A percentile compares a stretch with the other conserved stretches of the same genome.
phyloP scores from a whole-genome alignment of 2,329 filamentous ascomycete species.

The Aspergillus pseudoglaucus region DNA sequence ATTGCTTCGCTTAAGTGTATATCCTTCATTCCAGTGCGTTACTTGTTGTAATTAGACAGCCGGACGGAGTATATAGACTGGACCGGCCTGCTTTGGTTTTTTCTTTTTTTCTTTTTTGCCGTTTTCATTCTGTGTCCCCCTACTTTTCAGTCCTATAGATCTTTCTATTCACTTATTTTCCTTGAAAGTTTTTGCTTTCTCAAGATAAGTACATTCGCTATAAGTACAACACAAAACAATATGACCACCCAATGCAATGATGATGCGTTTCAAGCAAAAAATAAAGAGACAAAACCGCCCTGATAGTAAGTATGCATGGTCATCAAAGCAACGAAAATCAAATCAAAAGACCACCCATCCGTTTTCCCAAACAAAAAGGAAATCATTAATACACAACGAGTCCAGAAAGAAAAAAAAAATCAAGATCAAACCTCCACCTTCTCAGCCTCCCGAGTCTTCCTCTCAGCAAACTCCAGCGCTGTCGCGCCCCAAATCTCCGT shows the following conservation, averaged over 20 bases:
- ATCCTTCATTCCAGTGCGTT: not conserved
- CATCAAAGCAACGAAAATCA: not conserved
- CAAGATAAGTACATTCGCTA: not conserved
- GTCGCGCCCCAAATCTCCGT: constrained; percentile 37
- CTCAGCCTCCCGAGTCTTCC: constrained; percentile 11
- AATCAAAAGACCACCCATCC: constrained; percentile 5
- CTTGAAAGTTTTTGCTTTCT: not conserved
- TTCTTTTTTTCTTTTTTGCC: not conserved
- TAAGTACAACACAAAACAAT: not conserved
- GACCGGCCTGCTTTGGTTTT: not conserved
- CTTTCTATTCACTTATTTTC: not conserved
- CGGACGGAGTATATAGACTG: not conserved
- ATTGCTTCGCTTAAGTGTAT: not conserved
- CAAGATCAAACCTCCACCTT: constrained; percentile 7
- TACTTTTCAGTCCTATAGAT: not conserved
- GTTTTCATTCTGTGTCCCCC: not conserved
- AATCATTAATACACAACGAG: not conserved
- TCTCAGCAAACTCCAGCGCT: constrained; percentile 32
- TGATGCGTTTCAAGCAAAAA: not conserved
- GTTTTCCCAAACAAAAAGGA: constrained; percentile 3
- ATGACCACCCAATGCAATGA: not conserved
- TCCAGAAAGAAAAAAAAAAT: not conserved
- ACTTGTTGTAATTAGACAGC: not conserved
- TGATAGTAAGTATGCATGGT: not conserved
- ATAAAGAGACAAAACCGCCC: not conserved